Evolutionary conservation across 2,329 filamentous ascomycete genomes (phyloP), one percentile per base, ranked within the genome.

Genomic region (Phaeosphaeriaceae sp.): DNA sequence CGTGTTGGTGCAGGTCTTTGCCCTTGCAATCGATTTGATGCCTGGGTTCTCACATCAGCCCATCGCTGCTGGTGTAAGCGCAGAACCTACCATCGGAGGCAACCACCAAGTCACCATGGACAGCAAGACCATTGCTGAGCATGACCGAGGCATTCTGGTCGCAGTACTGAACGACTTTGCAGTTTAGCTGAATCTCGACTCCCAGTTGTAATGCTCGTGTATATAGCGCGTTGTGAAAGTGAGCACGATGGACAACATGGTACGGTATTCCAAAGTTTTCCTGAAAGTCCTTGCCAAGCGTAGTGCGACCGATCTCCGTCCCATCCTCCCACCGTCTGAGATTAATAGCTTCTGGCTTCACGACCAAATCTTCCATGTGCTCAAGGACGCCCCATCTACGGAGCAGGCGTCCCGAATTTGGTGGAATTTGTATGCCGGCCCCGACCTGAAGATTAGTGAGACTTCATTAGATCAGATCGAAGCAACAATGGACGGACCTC

Each of bases 251-350:
- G 32, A 62, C 55, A 1, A 62, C 61, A 40, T 59, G 63, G 23
- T 65, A 66, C 17, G 64, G 64, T 13, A 49, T 60, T 1, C 53
- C 49, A 21, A 61, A 66, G 19, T 53, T 28, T 1, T 17, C 30
- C 49, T 85, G 82, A 47, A 83, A 74, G 78, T 5, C 11, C 3
- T 49, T 2, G 2, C 46, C 56, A 0, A 62, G 74, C 61, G 87
- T 68, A 9, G 86, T 82, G 15, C 80, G 68, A 0, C 82, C 82
- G 0, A 86, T 73, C 0, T 81, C 46, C 28, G 72, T 69, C n/a
- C 70, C 65, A 23, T 85, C 82, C 2, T 82, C 78, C 66, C 84
- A 88, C 4, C 85, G 76, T 49, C 81, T 80, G 10, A 88, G 81
- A 3, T 78, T 74, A 0, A 87, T 72, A 0, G 74, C 75, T 0